Conservation (phyloP, 2,329 filamentous ascomycete species). For the Phialemoniopsis sp. region DNA sequence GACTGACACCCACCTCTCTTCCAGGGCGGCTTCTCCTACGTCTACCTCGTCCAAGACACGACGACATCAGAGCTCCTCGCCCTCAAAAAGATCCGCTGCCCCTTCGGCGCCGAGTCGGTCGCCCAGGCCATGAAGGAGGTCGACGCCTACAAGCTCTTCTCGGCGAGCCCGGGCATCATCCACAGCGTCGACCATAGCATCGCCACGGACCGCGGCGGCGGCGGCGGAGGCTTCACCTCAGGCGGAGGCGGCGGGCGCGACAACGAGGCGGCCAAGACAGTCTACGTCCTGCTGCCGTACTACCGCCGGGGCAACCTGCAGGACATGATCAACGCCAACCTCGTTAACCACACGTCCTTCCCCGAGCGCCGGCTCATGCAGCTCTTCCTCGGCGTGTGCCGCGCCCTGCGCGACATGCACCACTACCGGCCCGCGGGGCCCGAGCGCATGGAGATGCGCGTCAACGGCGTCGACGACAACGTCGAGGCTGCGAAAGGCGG, state of each 20-base stretch:
- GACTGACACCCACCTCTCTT: conserved; percentile 1
- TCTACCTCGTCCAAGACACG: conserved; percentile 96
- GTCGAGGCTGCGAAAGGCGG: conserved; percentile 25
- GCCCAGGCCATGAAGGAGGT: conserved; percentile 94
- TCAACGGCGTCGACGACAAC: conserved; percentile 29
- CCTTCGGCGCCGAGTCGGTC: conserved; percentile 94
- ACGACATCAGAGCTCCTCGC: conserved; percentile 80
- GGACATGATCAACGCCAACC: conserved; percentile 96
- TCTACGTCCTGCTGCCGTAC: conserved; percentile 94
- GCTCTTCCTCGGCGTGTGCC: conserved; percentile 87
- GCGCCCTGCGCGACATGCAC: conserved; percentile 86
- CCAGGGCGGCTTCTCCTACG: conserved; percentile 95
- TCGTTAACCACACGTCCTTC: conserved; percentile 90
- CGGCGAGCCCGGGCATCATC: conserved; percentile 80
- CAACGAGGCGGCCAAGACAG: conserved; percentile 72
- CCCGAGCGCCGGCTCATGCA: conserved; percentile 85
- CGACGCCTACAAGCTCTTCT: conserved; percentile 90
- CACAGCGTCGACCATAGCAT: conserved; percentile 79
- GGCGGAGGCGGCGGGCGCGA: conserved; percentile 47
- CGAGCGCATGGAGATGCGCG: conserved; percentile 50
- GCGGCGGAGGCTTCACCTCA: conserved; percentile 28
- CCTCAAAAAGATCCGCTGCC: conserved; percentile 97
- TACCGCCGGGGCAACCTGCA: conserved; percentile 94
- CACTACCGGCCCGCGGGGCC: conserved; percentile 60
- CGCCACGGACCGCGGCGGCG: conserved; percentile 62